Conservation (phyloP, 352 stramenopile species). For the Phytophthora fragariaefolia region DNA sequence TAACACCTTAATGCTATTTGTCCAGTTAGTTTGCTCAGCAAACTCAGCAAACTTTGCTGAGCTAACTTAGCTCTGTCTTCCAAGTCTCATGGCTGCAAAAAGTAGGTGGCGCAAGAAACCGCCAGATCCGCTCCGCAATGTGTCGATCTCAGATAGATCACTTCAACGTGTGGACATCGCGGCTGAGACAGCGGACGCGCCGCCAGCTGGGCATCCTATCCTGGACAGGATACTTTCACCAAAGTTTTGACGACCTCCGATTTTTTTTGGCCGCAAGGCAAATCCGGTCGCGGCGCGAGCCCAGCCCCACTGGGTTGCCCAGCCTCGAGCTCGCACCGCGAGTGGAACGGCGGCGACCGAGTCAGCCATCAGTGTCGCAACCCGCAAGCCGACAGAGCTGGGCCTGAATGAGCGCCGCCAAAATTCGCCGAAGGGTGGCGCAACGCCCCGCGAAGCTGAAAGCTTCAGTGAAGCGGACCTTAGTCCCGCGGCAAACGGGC, state of each 20-base stretch:
- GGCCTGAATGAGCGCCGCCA: slow-evolving; percentile 15
- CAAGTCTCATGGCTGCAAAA: slow-evolving; percentile 1
- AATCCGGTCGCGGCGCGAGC: too few relatives aligned
- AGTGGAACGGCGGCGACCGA: slow-evolving; percentile 19
- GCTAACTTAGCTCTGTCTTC: too few relatives aligned
- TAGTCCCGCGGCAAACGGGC: slow-evolving; percentile 4
- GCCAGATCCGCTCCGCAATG: slow-evolving; percentile 5
- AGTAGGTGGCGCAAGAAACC: slow-evolving; percentile 12
- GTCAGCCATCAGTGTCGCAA: slow-evolving; percentile 16
- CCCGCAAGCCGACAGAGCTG: slow-evolving; percentile 10
- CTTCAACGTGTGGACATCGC: slow-evolving; percentile 19
- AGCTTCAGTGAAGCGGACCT: too few relatives aligned
- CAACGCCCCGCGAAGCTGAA: slow-evolving; percentile 10
- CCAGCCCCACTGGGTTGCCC: too few relatives aligned
- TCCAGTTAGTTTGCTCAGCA: slow-evolving; percentile 3
- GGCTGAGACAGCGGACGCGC: too few relatives aligned
- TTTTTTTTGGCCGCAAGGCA: too few relatives aligned
- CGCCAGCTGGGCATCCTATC: too few relatives aligned
- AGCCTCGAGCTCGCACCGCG: too few relatives aligned
- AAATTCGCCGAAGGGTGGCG: slow-evolving; percentile 13
- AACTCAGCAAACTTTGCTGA: too few relatives aligned
- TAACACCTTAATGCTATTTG: slow-evolving; percentile 31
- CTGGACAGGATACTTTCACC: too few relatives aligned
- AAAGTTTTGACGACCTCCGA: too few relatives aligned
- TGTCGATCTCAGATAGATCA: slow-evolving; percentile 18